Conservation (phyloP, 1,139 yeast genomes). For the Pichia sp. region DNA sequence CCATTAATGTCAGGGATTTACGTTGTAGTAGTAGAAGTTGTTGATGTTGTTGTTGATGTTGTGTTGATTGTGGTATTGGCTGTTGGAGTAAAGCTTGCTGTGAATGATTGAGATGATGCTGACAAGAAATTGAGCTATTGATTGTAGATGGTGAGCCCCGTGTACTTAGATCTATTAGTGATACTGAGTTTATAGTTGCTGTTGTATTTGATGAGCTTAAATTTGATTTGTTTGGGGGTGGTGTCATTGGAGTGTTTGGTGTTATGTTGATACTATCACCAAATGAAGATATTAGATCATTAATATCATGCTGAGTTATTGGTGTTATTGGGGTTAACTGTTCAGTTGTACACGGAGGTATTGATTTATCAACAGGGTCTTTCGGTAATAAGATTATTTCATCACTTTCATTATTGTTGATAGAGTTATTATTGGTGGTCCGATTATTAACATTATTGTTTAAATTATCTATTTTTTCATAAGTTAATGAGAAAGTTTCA, state of each 20-base stretch:
- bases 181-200: background rate
- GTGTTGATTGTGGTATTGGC: background rate
- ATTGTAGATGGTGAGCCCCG: constrained; percentile 3
- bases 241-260: background rate
- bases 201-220: constrained; percentile 12
- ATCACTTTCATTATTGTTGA: background rate
- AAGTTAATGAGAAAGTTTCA: background rate
- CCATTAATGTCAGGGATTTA: background rate
- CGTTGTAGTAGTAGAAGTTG: background rate
- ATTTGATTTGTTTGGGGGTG: constrained; percentile 6
- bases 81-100: too few species aligned
- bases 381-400: constrained; percentile 23
- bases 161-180: background rate
- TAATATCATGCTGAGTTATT: constrained; percentile 12
- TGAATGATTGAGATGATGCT: too few species aligned
- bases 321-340: constrained; percentile 26
- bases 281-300: background rate
- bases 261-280: background rate
- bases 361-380: constrained; percentile 22
- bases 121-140: constrained; percentile 2
- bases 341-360: constrained; percentile 25
- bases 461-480: background rate
- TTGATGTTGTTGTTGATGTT: background rate
- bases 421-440: background rate
- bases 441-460: background rate